Conservation (phyloP, 176 grass and related monocot species). For the Oryza longistaminata region DNA sequence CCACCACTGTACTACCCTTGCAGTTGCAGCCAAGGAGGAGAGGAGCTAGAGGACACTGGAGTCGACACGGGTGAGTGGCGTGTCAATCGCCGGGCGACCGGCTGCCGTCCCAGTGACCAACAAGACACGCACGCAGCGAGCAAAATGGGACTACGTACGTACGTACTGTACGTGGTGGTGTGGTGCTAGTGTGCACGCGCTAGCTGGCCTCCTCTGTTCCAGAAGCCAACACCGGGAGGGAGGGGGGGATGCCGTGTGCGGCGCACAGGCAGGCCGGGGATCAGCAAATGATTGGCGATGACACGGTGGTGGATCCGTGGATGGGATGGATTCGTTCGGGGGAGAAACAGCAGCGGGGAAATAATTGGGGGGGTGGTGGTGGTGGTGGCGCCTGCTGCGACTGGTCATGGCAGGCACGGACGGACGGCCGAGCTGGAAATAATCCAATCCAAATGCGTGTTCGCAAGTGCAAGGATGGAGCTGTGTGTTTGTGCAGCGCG, state of each 20-base stretch:
- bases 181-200: neutral
- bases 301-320: neutral
- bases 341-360: neutral
- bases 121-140: neutral
- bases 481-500: neutral
- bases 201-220: neutral
- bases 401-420: neutral
- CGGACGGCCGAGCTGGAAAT: slow-evolving; percentile 10
- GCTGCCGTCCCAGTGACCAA: neutral
- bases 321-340: neutral
- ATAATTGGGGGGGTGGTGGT: slow-evolving; percentile 11
- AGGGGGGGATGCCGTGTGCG: neutral
- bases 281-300: slow-evolving; percentile 12
- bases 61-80: slow-evolving; percentile 9
- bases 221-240: neutral
- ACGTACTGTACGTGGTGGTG: neutral
- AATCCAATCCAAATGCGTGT: neutral
- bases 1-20: too few relatives aligned
- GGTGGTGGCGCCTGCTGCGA: neutral
- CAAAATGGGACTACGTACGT: neutral
- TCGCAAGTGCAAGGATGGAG: neutral
- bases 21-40: neutral
- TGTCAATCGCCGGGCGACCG: slow-evolving; percentile 21
- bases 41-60: neutral
- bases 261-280: too few relatives aligned